Base-by-base conservation (phyloP, 305 asterid genomes). In the Solanum hybrid region DNA sequence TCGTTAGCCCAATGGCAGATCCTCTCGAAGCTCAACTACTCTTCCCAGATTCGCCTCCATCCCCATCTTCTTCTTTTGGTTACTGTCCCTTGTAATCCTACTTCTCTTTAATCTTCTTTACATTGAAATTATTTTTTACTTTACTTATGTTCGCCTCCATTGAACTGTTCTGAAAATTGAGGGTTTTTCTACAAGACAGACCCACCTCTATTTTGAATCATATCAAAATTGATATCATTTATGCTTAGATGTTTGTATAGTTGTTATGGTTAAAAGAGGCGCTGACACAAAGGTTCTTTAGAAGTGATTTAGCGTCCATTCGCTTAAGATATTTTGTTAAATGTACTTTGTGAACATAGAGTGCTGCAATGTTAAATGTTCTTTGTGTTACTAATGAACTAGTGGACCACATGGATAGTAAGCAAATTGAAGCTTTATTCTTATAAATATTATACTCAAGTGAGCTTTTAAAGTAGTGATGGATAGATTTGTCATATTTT, bases 41-140 rank as follows among this genome's bases (percentile, higher is more conserved):
- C 98, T 61, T 93, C 97, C 32, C 96, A 94, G 92, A 95, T 96
- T 93, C 95, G 93, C 36, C 94, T 94, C 90, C 95, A 96, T 92
- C 95, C 95, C 61, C 94, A 92, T 80, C 89, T 95, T 89, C 95
- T 97, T 89, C 96, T 97, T 90, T 90, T 97, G 85, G 95, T 97
- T 89, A 95, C 99, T 39, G 94, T 96, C 73, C 99, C 99, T 88
- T 97, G 99, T 97, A 96, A 94, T 90, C 86, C 57, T 36, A 20
- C 33, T 65, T 84, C 79, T 14, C 39, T 65, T 4, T 68, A 45
- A 20, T 61, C 81, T 77, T 34, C n/a, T 29, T 75, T 31, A 65
- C 80, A 81, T 32, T 76, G 38, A 90, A 31, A 7, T 36, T 7
- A 84, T 17, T 87, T 27, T 88, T 73, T 38, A 88, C 89, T 1